These are phyloP conservation scores for Microthyrium microscopicum DNA, from an alignment of 2,329 filamentous ascomycete genomes.

Conservation along the genomic window DNA sequence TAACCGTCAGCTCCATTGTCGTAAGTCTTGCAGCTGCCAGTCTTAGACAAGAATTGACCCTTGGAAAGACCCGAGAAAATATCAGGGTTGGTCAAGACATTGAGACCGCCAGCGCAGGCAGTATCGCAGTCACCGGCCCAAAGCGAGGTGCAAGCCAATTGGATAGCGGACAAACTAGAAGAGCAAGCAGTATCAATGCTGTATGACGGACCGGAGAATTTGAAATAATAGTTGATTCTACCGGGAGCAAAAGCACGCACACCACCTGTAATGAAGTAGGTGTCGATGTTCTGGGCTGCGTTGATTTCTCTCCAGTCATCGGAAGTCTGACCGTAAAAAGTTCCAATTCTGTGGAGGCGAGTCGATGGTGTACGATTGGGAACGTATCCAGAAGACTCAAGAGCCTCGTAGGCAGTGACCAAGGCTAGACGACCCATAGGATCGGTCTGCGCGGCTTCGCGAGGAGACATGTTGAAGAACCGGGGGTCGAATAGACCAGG, in stretches of 20 bases:
- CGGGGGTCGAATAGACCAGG: conserved; percentile 65
- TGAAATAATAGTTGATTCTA: conserved; percentile 61
- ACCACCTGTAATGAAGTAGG: conserved; percentile 49
- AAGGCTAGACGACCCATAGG: conserved; percentile 66
- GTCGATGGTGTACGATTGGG: conserved; percentile 55
- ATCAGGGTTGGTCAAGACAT: conserved; percentile 65
- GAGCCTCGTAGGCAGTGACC: conserved; percentile 61
- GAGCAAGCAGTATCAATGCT: conserved; percentile 68
- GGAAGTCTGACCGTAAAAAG: conserved; percentile 59
- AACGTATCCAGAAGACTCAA: conserved; percentile 67
- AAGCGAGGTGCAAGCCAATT: conserved; percentile 55
- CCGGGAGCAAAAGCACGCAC: conserved; percentile 45
- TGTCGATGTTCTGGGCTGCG: conserved; percentile 52
- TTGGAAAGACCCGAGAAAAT: conserved; percentile 61
- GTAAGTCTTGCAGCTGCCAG: conserved; percentile 63
- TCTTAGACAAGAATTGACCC: conserved; percentile 64
- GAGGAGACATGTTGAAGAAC: conserved; percentile 77
- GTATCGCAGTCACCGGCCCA: conserved; percentile 67
- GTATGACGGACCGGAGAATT: conserved; percentile 56
- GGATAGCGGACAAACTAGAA: conserved; percentile 54
- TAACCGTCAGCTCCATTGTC: conserved; percentile 70
- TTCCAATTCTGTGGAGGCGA: conserved; percentile 47
- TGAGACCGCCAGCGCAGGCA: conserved; percentile 62
- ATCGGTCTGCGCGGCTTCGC: conserved; percentile 65
- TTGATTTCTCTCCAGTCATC: conserved; percentile 68